phyloP scores from a whole-genome alignment of 192 early-diverging fungal species.

The Geranomyces michiganensis region DNA sequence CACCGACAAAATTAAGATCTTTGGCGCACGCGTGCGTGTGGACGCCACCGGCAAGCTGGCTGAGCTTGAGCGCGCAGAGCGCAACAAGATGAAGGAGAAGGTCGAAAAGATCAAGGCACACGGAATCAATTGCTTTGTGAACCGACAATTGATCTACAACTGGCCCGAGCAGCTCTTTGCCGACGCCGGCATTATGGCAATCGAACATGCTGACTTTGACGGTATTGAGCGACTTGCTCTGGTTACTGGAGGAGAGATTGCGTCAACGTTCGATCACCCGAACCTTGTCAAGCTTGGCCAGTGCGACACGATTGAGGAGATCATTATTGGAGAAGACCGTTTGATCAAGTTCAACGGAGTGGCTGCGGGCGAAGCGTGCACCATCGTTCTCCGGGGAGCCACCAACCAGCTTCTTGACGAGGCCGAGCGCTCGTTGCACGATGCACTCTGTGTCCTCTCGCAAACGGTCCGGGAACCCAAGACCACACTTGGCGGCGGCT shows the following conservation, averaged over 20 bases:
- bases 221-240: conserved; percentile 95
- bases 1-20: conserved; percentile 99
- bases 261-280: conserved; percentile 97
- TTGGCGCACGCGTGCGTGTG: conserved; percentile 95
- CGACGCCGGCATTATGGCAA: conserved; percentile 94
- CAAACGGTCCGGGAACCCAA: conserved; percentile 94
- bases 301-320: conserved; percentile 96
- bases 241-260: conserved; percentile 98
- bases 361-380: conserved; percentile 95
- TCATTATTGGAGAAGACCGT: conserved; percentile 98
- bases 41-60: conserved; percentile 96
- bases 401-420: conserved; percentile 95
- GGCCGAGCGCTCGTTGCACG: conserved; percentile 95
- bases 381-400: conserved; percentile 95
- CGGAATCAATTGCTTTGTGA: conserved; percentile 99
- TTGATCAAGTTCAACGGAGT: conserved; percentile 97
- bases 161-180: conserved; percentile 99
- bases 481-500: conserved; percentile 94
- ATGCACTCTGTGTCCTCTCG: conserved; percentile 92
- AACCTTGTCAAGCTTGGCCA: conserved; percentile 92
- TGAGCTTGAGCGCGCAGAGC: conserved; percentile 96
- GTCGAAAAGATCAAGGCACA: conserved; percentile 97
- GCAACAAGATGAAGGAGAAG: conserved; percentile 97
- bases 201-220: conserved; percentile 99
- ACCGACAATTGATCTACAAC: conserved; percentile 99